These are phyloP conservation scores for Fusarium denticulatum DNA, from an alignment of 2,329 filamentous ascomycete species.

Conservation along the genomic window DNA sequence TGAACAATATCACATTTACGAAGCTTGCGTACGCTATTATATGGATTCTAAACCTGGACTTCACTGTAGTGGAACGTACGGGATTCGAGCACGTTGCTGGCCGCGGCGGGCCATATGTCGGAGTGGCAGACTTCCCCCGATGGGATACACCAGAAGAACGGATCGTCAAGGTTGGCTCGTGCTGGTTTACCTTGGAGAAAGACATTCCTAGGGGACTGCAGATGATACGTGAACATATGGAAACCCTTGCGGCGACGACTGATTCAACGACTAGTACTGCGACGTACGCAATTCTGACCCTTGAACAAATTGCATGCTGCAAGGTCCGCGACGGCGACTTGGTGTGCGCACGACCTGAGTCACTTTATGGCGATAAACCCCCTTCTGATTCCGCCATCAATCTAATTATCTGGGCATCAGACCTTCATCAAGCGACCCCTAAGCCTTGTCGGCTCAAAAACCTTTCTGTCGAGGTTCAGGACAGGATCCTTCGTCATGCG, in stretches of 20 bases:
- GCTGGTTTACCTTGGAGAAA: conserved; percentile 30
- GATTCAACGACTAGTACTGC: not conserved
- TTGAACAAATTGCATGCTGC: conserved; percentile 24
- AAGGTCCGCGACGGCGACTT: not conserved
- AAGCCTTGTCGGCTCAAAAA: conserved; percentile 4
- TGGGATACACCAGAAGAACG: conserved; percentile 22
- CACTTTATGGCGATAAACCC: conserved; percentile 8
- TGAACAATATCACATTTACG: conserved; percentile 27
- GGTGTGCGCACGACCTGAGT: conserved; percentile 6
- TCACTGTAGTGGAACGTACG: not conserved
- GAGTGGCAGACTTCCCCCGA: conserved; percentile 17
- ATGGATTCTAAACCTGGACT: conserved; percentile 5
- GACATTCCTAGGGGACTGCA: conserved; percentile 18
- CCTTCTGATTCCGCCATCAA: conserved; percentile 24
- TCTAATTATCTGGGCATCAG: conserved; percentile 32
- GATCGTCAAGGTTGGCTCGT: conserved; percentile 19
- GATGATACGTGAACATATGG: conserved; percentile 25
- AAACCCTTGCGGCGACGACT: accelerated
- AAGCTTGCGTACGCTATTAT: conserved; percentile 31
- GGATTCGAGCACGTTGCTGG: conserved; percentile 14
- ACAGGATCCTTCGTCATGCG: conserved; percentile 18
- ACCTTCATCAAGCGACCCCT: not conserved
- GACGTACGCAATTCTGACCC: conserved; percentile 25
- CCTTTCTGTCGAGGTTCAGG: conserved; percentile 34
- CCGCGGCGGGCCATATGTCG: conserved; percentile 10